Conservation (phyloP, 2,329 filamentous ascomycete genomes). For the Aspergillus persii region DNA sequence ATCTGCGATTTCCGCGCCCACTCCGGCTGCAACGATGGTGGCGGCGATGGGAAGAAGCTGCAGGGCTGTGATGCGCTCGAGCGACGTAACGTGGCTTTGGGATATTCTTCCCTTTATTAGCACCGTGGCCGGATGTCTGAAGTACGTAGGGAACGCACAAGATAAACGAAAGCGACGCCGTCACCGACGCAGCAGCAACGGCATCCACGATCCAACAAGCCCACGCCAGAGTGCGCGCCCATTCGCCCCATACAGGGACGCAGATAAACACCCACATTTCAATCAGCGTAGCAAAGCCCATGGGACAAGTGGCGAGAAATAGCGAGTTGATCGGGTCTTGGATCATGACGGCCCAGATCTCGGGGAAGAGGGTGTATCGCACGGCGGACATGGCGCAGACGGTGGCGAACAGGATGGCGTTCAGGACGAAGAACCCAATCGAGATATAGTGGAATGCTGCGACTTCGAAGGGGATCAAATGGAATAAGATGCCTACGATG, state of each 20-base stretch:
- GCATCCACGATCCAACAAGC: constrained; percentile 52
- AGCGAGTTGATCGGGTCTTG: constrained; percentile 62
- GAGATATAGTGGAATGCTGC: constrained; percentile 59
- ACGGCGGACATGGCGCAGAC: constrained; percentile 57
- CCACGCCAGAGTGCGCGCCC: constrained; percentile 50
- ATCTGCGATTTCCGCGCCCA: constrained; percentile 63
- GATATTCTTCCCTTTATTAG: constrained; percentile 35
- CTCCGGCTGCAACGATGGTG: constrained; percentile 63
- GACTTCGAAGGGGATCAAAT: constrained; percentile 61
- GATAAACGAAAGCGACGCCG: constrained; percentile 52
- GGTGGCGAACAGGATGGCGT: constrained; percentile 56
- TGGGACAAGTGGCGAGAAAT: constrained; percentile 64
- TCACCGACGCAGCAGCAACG: constrained; percentile 42
- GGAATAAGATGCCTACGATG: constrained; percentile 62
- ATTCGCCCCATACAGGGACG: constrained; percentile 54
- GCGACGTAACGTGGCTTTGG: constrained; percentile 33
- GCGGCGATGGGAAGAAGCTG: constrained; percentile 67
- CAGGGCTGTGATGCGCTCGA: constrained; percentile 61
- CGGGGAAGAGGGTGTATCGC: constrained; percentile 61
- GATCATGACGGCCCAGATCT: constrained; percentile 64
- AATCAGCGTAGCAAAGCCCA: constrained; percentile 64
- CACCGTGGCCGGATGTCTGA: constrained; percentile 10
- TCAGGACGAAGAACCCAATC: constrained; percentile 60
- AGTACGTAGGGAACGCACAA: constrained; percentile 42
- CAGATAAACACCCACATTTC: constrained; percentile 61